Evolutionary conservation across 2,329 filamentous ascomycete species (phyloP).

Genomic region (Pseudogymnoascus sp.): DNA sequence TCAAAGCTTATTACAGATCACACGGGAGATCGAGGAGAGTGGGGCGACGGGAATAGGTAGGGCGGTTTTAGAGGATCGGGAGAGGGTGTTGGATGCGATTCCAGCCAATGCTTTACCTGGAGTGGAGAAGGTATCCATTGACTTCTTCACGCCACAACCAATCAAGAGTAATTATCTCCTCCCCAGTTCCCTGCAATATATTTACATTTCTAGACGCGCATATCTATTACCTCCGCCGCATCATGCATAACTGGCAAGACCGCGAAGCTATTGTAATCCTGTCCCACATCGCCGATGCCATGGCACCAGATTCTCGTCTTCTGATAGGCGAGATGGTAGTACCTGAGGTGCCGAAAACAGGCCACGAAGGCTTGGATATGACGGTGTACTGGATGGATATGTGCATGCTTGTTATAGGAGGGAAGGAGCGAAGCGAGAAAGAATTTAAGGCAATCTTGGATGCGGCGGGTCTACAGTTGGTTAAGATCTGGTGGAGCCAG

Average conservation of each 20-base stretch:
- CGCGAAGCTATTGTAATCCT: slow-evolving; percentile 14
- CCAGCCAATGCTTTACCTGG: neutral
- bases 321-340: slow-evolving; percentile 19
- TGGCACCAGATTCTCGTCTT: slow-evolving; percentile 15
- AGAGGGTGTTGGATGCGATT: slow-evolving; percentile 1
- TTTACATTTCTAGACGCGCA: slow-evolving; percentile 15
- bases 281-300: slow-evolving; percentile 18
- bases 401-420: slow-evolving; percentile 16
- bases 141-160: slow-evolving; percentile 6
- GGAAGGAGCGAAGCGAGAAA: slow-evolving; percentile 14
- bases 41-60: neutral
- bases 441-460: slow-evolving; percentile 13
- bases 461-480: slow-evolving; percentile 12
- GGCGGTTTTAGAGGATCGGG: neutral
- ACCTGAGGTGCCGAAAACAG: slow-evolving; percentile 9
- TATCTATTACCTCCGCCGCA: slow-evolving; percentile 22
- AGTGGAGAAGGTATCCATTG: neutral
- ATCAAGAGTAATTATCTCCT: neutral
- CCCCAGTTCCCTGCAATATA: neutral
- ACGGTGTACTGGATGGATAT: slow-evolving; percentile 15
- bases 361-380: slow-evolving; percentile 9
- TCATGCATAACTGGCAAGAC: slow-evolving; percentile 21
- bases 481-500: slow-evolving; percentile 13
- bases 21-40: neutral
- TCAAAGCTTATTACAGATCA: neutral